Base-by-base conservation (phyloP, 169 alveolate species). In the Plasmodium fragile region DNA sequence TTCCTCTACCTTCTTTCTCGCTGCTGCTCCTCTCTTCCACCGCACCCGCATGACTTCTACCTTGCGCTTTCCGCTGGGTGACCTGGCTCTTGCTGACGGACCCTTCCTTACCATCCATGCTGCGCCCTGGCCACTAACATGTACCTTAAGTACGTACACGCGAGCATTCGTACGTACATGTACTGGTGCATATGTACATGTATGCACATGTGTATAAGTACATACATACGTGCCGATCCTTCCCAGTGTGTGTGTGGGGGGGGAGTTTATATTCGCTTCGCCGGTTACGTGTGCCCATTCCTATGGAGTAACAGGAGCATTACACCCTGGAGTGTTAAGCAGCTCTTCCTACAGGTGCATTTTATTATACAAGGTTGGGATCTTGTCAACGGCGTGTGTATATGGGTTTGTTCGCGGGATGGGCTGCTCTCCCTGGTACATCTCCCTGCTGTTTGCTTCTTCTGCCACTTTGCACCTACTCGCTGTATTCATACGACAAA, bases 71-170 rank as follows among this genome's bases (percentile, higher is more conserved):
- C 53, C 81, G 36, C 30, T 73, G 70, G 30, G 69, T 59, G 8
- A 36, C 28, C n/a, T 80, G 53, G 28, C 71, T 80, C 25, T 13
- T 49, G n/a, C 36, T 80, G 34, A 80, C 71, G 10, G 16, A 22
- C n/a, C 45, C 69, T 85, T 85, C 93, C 73, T 85, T 85, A 25
- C 25, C 69, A 85, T 85, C 79, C 84, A 85, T 85, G 39, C 36
- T 85, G 79, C 25, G 75, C n/a, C 13, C 72, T 80, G 45, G 49
- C 36, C 59, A 22, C 28, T 41, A 70, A 69, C 53, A 22, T 70
- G 22, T 71, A 22, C 52, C 43, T 39, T 4, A 52, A 39, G 52
- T 30, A n/a, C 11, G 22, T 34, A 65, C 3, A 25, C 53, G 41
- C 3, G 41, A 16, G n/a, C 82, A 16, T 28, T 22, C 55, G 41